Evolutionary conservation across 345 rosid species (phyloP).

Genomic region (Eucalyptus globulus): DNA sequence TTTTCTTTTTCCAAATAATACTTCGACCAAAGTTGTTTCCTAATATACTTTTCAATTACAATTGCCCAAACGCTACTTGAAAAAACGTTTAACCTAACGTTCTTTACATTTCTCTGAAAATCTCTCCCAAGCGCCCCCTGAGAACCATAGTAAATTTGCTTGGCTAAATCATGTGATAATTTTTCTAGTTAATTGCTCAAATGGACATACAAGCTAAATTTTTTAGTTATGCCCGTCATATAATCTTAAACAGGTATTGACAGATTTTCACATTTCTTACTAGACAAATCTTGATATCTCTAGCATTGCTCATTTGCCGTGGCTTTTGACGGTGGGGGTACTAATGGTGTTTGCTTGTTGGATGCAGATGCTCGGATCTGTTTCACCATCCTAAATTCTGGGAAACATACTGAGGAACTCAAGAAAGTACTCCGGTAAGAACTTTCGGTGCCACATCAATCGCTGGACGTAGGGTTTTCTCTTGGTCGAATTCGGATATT

Average conservation of each 20-base stretch:
- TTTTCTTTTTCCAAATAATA: no score
- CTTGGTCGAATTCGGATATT: not conserved
- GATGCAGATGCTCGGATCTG: not conserved
- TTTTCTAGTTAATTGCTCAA: not conserved
- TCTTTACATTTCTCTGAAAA: not conserved
- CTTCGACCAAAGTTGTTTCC: not conserved
- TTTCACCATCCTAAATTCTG: not conserved
- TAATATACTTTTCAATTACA: no score
- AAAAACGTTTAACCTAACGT: not conserved
- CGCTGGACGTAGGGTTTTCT: not conserved
- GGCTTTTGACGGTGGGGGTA: not conserved
- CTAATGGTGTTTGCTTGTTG: not conserved
- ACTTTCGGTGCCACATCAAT: not conserved
- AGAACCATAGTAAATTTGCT: not conserved
- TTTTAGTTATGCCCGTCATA: no score
- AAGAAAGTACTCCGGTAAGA: not conserved
- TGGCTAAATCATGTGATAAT: not conserved
- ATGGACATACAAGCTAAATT: not conserved
- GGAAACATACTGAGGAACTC: not conserved
- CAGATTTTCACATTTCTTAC: not conserved
- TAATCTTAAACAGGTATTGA: not conserved
- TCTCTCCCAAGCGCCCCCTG: not conserved
- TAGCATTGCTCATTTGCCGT: not conserved
- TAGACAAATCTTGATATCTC: not conserved
- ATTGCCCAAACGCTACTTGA: not conserved